These are phyloP conservation scores for Verbascum thapsus DNA, from an alignment of 257 asterid species.

Conservation along the genomic window DNA sequence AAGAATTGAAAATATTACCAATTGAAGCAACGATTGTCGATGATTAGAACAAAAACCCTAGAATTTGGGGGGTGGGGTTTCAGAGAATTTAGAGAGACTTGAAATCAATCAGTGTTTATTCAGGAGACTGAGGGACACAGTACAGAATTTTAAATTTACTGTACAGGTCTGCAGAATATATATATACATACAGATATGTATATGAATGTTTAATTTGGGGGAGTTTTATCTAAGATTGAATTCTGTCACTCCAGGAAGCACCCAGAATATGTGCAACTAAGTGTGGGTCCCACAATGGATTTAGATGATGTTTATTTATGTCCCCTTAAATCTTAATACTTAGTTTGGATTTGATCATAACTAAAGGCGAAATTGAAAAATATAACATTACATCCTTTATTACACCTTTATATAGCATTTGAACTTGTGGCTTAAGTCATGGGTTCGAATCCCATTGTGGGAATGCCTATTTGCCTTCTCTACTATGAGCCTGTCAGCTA, in stretches of 20 bases:
- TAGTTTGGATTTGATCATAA: no score
- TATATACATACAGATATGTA: no score
- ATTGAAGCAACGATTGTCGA: constrained; percentile 21
- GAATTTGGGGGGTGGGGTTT: constrained; percentile 29
- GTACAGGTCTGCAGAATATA: constrained; percentile 21
- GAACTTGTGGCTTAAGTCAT: no score
- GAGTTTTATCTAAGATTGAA: constrained; percentile 13
- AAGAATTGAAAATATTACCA: constrained; percentile 25
- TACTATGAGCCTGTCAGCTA: no score
- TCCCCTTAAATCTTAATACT: no score
- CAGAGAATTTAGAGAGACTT: not conserved
- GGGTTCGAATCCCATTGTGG: no score
- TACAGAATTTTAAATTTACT: constrained; percentile 3
- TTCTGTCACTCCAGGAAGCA: constrained; percentile 22
- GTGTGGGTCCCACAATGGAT: constrained; percentile 34
- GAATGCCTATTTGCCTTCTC: no score
- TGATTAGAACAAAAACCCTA: constrained; percentile 35
- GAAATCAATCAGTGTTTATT: constrained; percentile 22
- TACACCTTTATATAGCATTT: no score
- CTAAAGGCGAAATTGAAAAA: no score
- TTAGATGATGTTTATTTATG: no score
- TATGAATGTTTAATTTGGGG: constrained; percentile 16
- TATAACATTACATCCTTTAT: no score
- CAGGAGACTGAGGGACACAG: not conserved
- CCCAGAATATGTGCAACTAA: constrained; percentile 2